Conservation (phyloP, 441 rosid species). For the Viola pubescens region DNA sequence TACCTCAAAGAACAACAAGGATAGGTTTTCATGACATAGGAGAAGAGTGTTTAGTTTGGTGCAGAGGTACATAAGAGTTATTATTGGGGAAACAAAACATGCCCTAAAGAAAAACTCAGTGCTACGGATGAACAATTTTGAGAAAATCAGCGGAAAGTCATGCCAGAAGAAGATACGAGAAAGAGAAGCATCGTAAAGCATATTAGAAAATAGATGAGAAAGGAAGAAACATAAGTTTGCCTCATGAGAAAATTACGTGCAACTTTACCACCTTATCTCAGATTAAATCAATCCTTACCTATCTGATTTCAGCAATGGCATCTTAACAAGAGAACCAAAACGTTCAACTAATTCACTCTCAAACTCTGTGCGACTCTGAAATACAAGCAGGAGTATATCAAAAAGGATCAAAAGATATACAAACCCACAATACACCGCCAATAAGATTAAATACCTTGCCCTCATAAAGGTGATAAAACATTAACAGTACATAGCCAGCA, state of each 20-base stretch:
- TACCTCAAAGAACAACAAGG: no score
- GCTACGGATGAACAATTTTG: no score
- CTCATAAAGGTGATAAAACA: constrained; percentile 94
- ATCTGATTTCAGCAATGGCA: constrained; percentile 77
- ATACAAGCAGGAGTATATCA: constrained; percentile 8
- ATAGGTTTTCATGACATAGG: no score
- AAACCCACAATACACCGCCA: constrained; percentile 7
- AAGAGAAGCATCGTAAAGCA: neutral
- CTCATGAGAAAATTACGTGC: neutral
- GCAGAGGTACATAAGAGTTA: no score
- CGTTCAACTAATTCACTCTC: constrained; percentile 85
- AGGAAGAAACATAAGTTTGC: neutral
- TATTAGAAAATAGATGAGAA: neutral
- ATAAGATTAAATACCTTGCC: constrained; percentile 57
- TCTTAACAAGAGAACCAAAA: constrained; percentile 81
- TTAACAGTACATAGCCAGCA: constrained; percentile 88
- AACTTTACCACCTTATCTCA: neutral
- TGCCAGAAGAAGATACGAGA: neutral
- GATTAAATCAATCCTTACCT: constrained; percentile 37
- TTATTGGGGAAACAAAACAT: no score
- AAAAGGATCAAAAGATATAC: constrained; percentile 3
- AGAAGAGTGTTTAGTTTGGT: no score
- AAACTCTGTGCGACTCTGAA: constrained; percentile 73
- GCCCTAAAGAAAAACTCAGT: no score
- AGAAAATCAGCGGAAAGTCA: no score